Conservation (phyloP, 805 yeast species). For the Huiozyma naganishii region DNA sequence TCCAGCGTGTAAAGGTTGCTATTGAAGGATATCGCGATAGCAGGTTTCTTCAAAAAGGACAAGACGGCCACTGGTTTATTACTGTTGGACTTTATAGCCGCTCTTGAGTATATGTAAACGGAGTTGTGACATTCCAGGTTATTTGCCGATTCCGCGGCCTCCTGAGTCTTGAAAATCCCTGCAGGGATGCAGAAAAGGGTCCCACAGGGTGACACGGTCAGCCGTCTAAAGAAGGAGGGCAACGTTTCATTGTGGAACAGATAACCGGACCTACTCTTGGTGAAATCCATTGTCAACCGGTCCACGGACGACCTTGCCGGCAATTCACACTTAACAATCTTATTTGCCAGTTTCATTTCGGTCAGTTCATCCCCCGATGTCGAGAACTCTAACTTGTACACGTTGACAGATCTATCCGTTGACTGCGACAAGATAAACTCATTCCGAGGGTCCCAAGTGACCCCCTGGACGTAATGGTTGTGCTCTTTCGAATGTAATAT, state of each 20-base stretch:
- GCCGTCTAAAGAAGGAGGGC: conserved; percentile 80
- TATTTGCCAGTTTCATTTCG: conserved; percentile 25
- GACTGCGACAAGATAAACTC: conserved; percentile 76
- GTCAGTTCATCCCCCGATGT: conserved; percentile 4
- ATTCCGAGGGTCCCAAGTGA: conserved; percentile 85
- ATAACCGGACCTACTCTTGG: conserved; percentile 28
- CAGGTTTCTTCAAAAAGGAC: conserved; percentile 74
- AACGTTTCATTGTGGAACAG: conserved; percentile 79
- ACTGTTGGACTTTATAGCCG: conserved; percentile 37
- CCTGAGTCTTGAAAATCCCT: conserved; percentile 41
- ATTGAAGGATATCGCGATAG: conserved; percentile 70
- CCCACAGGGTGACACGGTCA: conserved; percentile 88
- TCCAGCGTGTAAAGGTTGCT: conserved; percentile 42
- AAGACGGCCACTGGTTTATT: conserved; percentile 67
- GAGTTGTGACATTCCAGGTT: conserved; percentile 47
- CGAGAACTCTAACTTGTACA: conserved; percentile 35
- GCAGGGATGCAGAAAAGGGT: conserved; percentile 65
- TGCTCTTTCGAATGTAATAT: conserved; percentile 39
- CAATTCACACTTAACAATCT: conserved; percentile 46
- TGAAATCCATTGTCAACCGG: conserved; percentile 11
- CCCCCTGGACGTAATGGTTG: conserved; percentile 88
- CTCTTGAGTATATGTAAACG: conserved; percentile 68
- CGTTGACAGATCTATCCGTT: conserved; percentile 73
- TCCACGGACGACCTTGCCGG: conserved; percentile 28
- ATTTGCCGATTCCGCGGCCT: neutral